Conservation (phyloP, 306 rosid species). For the Arachis stenosperma region DNA sequence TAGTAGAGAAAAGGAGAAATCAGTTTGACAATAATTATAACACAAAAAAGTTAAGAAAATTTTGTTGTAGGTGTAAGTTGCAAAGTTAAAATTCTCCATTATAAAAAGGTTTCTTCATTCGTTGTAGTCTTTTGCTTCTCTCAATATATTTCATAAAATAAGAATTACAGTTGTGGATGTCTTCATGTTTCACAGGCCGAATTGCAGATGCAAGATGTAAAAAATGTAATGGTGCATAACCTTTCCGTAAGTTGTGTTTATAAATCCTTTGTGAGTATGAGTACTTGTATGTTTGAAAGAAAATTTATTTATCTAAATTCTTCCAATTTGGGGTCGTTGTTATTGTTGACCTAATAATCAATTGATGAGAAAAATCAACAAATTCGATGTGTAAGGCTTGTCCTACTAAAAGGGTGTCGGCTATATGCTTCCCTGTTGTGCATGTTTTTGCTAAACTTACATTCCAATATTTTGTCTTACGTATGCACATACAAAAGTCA, state of each 20-base stretch:
- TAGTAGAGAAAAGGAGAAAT: slow-evolving; percentile 12
- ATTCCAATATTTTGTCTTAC: too few relatives aligned
- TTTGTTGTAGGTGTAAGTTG: background rate
- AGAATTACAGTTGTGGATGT: slow-evolving; percentile 16
- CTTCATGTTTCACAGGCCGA: slow-evolving; percentile 73
- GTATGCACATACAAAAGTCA: too few relatives aligned
- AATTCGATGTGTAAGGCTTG: too few relatives aligned
- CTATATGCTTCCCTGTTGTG: too few relatives aligned
- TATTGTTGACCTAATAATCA: too few relatives aligned
- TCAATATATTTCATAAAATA: background rate
- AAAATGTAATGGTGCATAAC: slow-evolving; percentile 81
- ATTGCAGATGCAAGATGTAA: slow-evolving; percentile 88
- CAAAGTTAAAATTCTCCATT: slow-evolving; percentile 4
- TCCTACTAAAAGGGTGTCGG: too few relatives aligned
- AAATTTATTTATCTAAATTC: background rate
- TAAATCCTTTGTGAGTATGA: slow-evolving; percentile 20
- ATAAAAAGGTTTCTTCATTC: background rate
- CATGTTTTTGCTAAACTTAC: too few relatives aligned
- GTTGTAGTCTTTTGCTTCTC: background rate
- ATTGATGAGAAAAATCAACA: too few relatives aligned
- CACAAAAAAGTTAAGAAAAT: background rate
- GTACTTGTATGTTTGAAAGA: background rate
- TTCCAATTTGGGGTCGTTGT: background rate
- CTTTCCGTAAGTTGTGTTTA: slow-evolving; percentile 68
- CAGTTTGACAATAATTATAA: background rate